phyloP scores from a whole-genome alignment of 306 rosid species.

The Cucumis cinereus region DNA sequence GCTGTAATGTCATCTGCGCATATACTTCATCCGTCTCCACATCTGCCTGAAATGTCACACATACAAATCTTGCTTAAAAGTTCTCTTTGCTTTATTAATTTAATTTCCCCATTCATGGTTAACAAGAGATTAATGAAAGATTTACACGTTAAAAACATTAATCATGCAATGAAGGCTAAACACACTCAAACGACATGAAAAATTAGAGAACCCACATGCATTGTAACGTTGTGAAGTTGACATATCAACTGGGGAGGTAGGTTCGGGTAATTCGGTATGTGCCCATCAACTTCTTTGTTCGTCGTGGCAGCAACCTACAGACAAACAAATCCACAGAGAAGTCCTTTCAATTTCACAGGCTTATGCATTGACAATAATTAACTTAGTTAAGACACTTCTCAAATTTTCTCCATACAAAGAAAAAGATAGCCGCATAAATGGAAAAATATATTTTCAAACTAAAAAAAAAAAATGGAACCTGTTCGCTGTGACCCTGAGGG shows the following conservation, averaged over 20 bases:
- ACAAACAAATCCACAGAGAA: background rate
- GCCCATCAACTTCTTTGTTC: constrained; percentile 67
- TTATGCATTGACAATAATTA: background rate
- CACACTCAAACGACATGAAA: constrained; percentile 2
- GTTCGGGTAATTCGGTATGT: constrained; percentile 70
- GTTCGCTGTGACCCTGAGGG: constrained; percentile 94
- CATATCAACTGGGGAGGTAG: constrained; percentile 75
- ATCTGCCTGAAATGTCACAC: constrained; percentile 65
- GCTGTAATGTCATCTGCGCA: constrained; percentile 92
- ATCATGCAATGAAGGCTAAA: background rate
- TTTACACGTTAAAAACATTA: background rate
- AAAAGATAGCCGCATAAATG: background rate
- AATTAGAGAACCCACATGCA: constrained; percentile 52
- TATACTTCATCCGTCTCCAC: constrained; percentile 89
- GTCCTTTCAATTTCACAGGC: background rate
- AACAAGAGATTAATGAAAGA: background rate
- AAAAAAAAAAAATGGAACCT: constrained; percentile 20
- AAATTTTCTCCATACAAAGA: background rate
- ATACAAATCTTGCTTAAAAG: constrained; percentile 8
- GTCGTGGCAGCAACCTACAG: constrained; percentile 73
- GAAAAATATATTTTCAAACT: background rate
- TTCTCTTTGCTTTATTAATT: background rate
- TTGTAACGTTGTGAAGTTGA: constrained; percentile 73
- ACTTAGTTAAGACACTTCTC: background rate
- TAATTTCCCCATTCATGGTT: background rate